A percentile compares a stretch with the other conserved stretches of the same genome.
Evolutionary conservation across 768 basidiomycete species (phyloP).

Genomic region (Suillus sp.): DNA sequence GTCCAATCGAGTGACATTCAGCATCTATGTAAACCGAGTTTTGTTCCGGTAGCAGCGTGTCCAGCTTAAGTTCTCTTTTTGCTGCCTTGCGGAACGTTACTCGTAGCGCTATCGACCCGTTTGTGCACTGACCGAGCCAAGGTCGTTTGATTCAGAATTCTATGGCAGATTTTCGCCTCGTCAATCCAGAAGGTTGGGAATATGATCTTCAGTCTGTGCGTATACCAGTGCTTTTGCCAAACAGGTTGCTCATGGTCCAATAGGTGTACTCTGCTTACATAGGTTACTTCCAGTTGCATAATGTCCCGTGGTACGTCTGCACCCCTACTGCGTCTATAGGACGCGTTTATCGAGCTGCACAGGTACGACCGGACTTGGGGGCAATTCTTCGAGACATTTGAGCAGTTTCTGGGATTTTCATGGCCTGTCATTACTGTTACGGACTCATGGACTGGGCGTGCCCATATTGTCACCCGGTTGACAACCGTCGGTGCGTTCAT

Average conservation of each 20-base stretch:
- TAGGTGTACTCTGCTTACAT: slow-evolving; percentile 76
- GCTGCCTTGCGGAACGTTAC: background rate
- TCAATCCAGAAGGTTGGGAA: slow-evolving; percentile 78
- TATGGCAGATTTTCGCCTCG: slow-evolving; percentile 73
- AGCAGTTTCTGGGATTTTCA: slow-evolving; percentile 76
- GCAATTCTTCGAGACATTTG: slow-evolving; percentile 75
- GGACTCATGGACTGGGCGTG: slow-evolving; percentile 66
- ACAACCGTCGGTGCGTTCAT: slow-evolving; percentile 73
- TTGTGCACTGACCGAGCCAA: background rate
- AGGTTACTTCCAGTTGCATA: slow-evolving; percentile 73
- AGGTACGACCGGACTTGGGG: slow-evolving; percentile 87
- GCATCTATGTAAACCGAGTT: background rate
- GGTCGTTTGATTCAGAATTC: background rate
- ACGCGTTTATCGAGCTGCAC: background rate
- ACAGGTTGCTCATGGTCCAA: background rate
- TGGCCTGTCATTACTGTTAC: slow-evolving; percentile 85
- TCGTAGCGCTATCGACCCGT: background rate
- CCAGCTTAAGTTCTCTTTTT: background rate
- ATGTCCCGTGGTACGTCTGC: slow-evolving; percentile 59
- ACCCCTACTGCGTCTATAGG: background rate
- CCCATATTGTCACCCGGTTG: slow-evolving; percentile 79
- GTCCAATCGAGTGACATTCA: background rate
- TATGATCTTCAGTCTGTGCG: slow-evolving; percentile 78
- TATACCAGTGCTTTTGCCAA: slow-evolving; percentile 15
- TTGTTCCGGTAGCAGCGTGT: background rate